Conservation (phyloP, 345 rosid genomes). For the Xanthoceras sorbifolium region DNA sequence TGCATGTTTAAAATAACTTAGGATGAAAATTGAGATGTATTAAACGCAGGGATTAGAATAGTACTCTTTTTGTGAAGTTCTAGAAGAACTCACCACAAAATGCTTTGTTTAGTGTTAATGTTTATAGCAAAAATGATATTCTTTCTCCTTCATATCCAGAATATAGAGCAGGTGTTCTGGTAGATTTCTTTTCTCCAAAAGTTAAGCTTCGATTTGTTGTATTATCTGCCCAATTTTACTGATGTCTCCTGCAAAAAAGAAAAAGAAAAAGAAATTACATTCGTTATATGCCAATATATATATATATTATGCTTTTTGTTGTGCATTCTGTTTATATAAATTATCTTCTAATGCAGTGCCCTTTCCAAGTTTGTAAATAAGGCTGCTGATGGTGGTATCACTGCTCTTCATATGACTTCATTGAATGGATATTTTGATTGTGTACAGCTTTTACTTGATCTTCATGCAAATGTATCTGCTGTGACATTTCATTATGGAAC, state of each 20-base stretch:
- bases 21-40: conserved; percentile 4
- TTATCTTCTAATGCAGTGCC: conserved; percentile 57
- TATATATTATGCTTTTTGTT: neutral
- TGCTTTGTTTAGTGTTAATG: neutral
- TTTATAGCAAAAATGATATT: neutral
- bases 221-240: conserved; percentile 1
- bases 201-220: conserved; percentile 2
- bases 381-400: conserved; percentile 97
- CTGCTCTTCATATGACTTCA: conserved; percentile 98
- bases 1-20: conserved; percentile 18
- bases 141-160: neutral
- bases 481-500: conserved; percentile 94
- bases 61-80: neutral
- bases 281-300: neutral
- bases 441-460: conserved; percentile 92
- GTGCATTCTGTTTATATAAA: conserved; percentile 21
- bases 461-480: conserved; percentile 80
- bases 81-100: neutral
- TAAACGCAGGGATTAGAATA: neutral
- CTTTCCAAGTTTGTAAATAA: conserved; percentile 91
- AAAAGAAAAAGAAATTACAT: too few relatives aligned
- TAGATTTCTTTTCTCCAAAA: neutral
- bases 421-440: conserved; percentile 95
- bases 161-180: neutral
- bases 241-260: neutral